Base-by-base conservation (phyloP, 331 rosid species). In the Quercus tomentella region DNA sequence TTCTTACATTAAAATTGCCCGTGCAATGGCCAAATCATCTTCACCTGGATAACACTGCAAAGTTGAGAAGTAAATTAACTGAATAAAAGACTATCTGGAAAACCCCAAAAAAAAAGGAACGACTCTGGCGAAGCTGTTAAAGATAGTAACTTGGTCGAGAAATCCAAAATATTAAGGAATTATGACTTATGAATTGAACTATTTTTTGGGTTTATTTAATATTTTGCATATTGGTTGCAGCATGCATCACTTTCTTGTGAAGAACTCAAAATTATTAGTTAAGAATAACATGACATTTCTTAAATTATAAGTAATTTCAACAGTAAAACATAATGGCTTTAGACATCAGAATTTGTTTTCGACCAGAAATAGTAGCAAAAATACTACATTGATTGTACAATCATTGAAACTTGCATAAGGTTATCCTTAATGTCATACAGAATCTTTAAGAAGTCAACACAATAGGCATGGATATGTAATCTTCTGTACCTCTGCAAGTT, bases 31-130 rank as follows among this genome's bases (percentile, higher is more conserved):
- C 84, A 93, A 77, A 86, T 96, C 99, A 82, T 93, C 98, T 93
- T 96, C 99, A 69, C 87, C 93, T 17, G 99, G 99, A 85, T 90
- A 96, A 83, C 99, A 89, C 99, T 93, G 83, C 87, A 88, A 70
- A 80, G 79, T 83, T 73, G 80, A 83, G 83, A 84, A 80, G 76
- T 70, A 74, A 58, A 83, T 86, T 67, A 84, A 83, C 67, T 75
- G 37, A 87, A 56, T 57, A 71, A 73, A 75, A 70, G 65, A 75
- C 63, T 23, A 78, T n/a, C 60, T 68, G 76, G 80, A 54, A 51
- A 26, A 37, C 26, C 2, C 76, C 45, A 8, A 28, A 3, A 80
- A 76, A 74, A n/a, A 79, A 45, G 30, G 73, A 76, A 12, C 0
- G 1, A 67, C 25, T 33, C 11, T 20, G 4, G 52, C 4, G 1